Evolutionary conservation across 306 rosid genomes (phyloP), one percentile per base, ranked within the genome.

Genomic region (Cicer chorassanicum): DNA sequence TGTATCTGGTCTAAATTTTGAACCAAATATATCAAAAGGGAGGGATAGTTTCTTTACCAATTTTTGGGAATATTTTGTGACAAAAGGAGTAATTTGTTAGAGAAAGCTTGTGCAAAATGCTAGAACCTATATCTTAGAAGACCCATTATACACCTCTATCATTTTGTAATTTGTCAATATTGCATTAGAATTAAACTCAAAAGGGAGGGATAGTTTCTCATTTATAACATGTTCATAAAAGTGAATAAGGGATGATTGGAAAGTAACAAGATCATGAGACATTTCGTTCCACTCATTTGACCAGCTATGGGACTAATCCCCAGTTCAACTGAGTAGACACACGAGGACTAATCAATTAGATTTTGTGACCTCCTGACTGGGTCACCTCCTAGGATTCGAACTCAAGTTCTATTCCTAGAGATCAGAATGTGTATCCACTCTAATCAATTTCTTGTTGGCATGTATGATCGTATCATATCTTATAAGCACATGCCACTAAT

Each of bases 61-160:
- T 0, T 29, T 29, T 29, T 29, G 36, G 5, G 5, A 3, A 29
- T 29, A 29, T 4, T 29, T 29, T 29, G 36, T 29, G 36, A 29
- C 36, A 29, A 29, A 29, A 29, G 36, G 5, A 29, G 49, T 9
- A 44, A 44, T 9, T 44, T 44, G 49, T 44, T 18, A 5, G 8
- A 62, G 72, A 44, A 59, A 63, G 29, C 50, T 71, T 18, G 42
- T 41, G 9, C 39, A 14, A 64, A 79, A 64, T 16, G 43, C 19
- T 64, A 54, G 60, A 41, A 15, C 46, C 38, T 36, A 46, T 39
- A 56, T 56, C 14, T 55, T 34, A 43, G 51, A 44, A 73, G 7
- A 21, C 50, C 45, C 63, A 36, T 16, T 53, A 13, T 72, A 61
- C 51, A 43, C 13, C 55, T n/a, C 75, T 36, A 3, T 19, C 51